These are phyloP conservation scores for Xylaria intraflava DNA, from an alignment of 495 filamentous ascomycete species.

Conservation along the genomic window DNA sequence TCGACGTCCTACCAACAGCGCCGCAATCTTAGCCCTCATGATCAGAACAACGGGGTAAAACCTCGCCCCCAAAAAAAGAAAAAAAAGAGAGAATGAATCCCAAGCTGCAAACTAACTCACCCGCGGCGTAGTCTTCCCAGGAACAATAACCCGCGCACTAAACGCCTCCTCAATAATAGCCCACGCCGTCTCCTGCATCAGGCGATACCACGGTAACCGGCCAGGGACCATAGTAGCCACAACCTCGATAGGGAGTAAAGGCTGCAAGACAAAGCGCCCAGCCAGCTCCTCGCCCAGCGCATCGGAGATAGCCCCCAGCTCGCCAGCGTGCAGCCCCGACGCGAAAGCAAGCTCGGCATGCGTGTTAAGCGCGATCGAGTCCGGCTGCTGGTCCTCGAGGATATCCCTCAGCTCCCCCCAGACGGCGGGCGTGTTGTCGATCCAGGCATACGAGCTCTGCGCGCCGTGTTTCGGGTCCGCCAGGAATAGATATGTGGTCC, in stretches of 20 bases:
- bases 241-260: slow-evolving; percentile 40
- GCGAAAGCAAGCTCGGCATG: slow-evolving; percentile 36
- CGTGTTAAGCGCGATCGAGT: slow-evolving; percentile 35
- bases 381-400: slow-evolving; percentile 25
- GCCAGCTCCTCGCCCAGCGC: slow-evolving; percentile 32
- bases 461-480: slow-evolving; percentile 23
- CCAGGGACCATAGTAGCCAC: slow-evolving; percentile 36
- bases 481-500: slow-evolving; percentile 39
- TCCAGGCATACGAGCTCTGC: slow-evolving; percentile 28
- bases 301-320: slow-evolving; percentile 25
- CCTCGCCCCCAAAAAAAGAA: no score
- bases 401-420: slow-evolving; percentile 30
- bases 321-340: slow-evolving; percentile 40
- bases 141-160: slow-evolving; percentile 35
- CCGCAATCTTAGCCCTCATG: not conserved
- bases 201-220: slow-evolving; percentile 34
- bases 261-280: slow-evolving; percentile 28
- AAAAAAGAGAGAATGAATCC: no score
- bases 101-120: no score
- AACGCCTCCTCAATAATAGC: slow-evolving; percentile 42
- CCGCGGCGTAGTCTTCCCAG: slow-evolving; percentile 35
- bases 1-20: slow-evolving; percentile 32
- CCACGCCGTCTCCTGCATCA: slow-evolving; percentile 43
- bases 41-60: no score
- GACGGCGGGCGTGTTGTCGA: slow-evolving; percentile 38